Conservation (phyloP, 2,329 filamentous ascomycete genomes). For the Xylaria sp. region DNA sequence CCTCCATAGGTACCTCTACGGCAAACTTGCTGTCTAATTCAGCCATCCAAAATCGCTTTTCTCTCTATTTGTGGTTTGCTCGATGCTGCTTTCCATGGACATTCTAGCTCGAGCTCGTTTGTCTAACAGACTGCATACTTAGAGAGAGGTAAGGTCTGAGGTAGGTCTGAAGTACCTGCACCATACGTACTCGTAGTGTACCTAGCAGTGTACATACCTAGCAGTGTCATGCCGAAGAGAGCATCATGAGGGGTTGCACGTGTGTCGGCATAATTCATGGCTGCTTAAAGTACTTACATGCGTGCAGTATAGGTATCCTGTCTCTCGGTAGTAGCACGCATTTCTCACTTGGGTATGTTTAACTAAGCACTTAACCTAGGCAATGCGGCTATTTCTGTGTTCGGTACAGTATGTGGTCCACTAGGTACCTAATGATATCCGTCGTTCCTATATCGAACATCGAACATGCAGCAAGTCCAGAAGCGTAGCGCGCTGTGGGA, state of each 20-base stretch:
- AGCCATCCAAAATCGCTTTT: not conserved
- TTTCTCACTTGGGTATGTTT: too few species aligned
- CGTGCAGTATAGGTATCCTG: not conserved
- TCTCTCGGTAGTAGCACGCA: not conserved
- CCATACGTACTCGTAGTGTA: not conserved
- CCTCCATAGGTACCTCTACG: too few species aligned
- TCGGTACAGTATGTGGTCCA: too few species aligned
- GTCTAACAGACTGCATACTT: not conserved
- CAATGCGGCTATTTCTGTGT: too few species aligned
- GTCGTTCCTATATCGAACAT: too few species aligned
- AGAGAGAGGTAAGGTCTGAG: too few species aligned
- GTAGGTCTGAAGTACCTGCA: not conserved
- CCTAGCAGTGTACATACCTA: too few species aligned
- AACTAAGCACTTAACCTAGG: too few species aligned
- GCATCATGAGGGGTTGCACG: constrained; percentile 13
- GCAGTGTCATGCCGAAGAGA: constrained; percentile 11
- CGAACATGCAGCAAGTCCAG: not conserved
- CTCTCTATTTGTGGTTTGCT: not conserved
- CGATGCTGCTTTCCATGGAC: not conserved
- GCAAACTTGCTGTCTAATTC: not conserved
- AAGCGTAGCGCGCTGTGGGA: not conserved
- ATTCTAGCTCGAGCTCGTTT: not conserved
- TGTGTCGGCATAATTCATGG: constrained; percentile 14
- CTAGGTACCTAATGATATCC: too few species aligned
- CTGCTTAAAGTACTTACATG: not conserved